These are phyloP conservation scores for Verticillium klebahnii DNA, from an alignment of 2,329 filamentous ascomycete species.

Conservation along the genomic window DNA sequence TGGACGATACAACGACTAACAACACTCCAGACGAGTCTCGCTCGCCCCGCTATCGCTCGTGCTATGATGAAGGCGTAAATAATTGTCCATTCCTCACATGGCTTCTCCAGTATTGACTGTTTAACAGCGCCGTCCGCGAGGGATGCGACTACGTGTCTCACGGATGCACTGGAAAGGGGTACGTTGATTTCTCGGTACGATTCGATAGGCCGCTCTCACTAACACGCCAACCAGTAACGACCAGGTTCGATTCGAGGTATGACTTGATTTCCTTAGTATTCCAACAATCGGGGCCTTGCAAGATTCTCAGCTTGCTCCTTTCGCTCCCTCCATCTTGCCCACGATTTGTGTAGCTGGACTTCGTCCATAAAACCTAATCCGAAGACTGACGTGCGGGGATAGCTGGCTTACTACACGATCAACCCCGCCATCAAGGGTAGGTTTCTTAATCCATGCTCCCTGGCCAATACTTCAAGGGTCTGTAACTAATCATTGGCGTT, in stretches of 20 bases:
- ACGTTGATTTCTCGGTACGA: background rate
- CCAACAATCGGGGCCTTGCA: background rate
- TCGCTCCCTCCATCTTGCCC: too few species aligned
- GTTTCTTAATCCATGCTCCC: background rate
- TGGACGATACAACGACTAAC: background rate
- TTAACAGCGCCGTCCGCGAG: conserved; percentile 19
- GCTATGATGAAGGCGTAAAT: conserved; percentile 33
- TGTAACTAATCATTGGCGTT: background rate
- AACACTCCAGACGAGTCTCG: conserved; percentile 43
- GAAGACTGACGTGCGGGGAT: background rate
- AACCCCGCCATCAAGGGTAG: conserved; percentile 2
- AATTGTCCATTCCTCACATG: background rate
- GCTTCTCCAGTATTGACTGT: background rate
- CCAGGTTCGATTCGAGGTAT: conserved; percentile 1
- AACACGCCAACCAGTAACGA: conserved; percentile 22
- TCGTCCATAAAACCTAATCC: background rate
- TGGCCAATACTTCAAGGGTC: background rate
- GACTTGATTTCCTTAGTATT: background rate
- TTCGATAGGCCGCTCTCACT: background rate
- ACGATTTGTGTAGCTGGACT: too few species aligned
- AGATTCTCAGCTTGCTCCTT: too few species aligned
- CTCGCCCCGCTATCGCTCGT: conserved; percentile 62
- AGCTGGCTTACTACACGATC: background rate
- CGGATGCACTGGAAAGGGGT: conserved; percentile 58
- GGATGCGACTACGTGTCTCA: conserved; percentile 35